Conservation (phyloP, 177 flowering plant genomes). For the Vitis hybrid region DNA sequence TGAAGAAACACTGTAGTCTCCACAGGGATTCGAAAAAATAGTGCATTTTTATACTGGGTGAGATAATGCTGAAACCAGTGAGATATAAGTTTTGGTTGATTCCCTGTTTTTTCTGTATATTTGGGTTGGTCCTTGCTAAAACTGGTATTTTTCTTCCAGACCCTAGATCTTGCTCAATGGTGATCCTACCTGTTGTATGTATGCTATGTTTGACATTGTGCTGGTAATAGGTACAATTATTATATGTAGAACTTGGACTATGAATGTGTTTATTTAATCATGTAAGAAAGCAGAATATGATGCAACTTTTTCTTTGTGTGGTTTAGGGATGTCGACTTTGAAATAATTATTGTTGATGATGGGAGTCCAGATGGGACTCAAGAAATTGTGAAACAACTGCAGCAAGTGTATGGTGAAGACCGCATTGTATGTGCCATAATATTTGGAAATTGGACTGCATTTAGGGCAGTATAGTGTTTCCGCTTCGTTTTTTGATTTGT, state of each 20-base stretch:
- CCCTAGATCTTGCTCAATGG: not conserved
- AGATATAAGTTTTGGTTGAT: not conserved
- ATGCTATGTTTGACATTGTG: not conserved
- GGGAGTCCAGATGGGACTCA: slow-evolving; percentile 95
- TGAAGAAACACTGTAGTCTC: too few relatives aligned
- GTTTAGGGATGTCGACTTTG: slow-evolving; percentile 68
- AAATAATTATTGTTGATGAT: slow-evolving; percentile 80
- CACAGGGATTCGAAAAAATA: too few relatives aligned
- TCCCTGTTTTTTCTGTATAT: too few relatives aligned
- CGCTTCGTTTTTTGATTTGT: not conserved
- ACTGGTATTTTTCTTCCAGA: too few relatives aligned
- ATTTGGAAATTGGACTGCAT: not conserved
- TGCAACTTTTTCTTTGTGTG: slow-evolving; percentile 7
- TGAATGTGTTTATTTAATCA: not conserved
- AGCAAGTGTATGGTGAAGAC: slow-evolving; percentile 82
- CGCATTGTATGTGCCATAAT: slow-evolving; percentile 58
- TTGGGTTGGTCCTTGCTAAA: not conserved
- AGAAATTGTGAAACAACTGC: slow-evolving; percentile 77
- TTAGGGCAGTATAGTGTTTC: not conserved
- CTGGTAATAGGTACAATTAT: not conserved
- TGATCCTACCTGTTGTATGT: not conserved
- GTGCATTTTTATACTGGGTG: not conserved
- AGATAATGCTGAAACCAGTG: not conserved
- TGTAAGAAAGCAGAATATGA: not conserved
- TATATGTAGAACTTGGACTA: not conserved